A percentile compares a stretch with the other conserved stretches of the same genome.
These are phyloP conservation scores for Scedosporium boydii DNA, from an alignment of 2,329 filamentous ascomycete genomes.

Conservation along the genomic window DNA sequence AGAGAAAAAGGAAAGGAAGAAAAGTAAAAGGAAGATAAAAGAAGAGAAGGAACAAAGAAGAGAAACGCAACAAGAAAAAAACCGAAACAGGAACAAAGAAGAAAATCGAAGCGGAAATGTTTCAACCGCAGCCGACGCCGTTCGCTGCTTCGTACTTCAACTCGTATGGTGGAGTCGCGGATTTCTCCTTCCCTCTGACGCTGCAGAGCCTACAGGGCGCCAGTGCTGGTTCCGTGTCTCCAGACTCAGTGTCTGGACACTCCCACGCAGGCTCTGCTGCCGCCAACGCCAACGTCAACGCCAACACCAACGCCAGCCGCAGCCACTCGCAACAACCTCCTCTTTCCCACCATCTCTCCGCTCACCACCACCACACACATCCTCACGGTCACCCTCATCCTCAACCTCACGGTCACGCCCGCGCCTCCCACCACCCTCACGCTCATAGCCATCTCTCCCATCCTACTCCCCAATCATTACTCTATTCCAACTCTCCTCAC, in stretches of 20 bases:
- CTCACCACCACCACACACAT: background rate
- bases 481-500: slow-evolving; percentile 3
- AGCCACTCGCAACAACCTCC: slow-evolving; percentile 4
- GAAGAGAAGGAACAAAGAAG: background rate
- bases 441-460: background rate
- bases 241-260: background rate
- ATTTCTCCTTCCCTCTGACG: slow-evolving; percentile 4
- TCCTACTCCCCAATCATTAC: slow-evolving; percentile 8
- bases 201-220: background rate
- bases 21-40: background rate
- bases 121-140: slow-evolving; percentile 42
- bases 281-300: background rate
- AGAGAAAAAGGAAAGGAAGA: background rate
- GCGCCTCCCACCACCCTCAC: slow-evolving; percentile 3
- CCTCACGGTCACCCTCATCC: slow-evolving; percentile 1
- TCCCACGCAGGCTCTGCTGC: background rate
- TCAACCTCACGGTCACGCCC: slow-evolving; percentile 4
- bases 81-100: background rate
- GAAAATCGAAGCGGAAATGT: slow-evolving; percentile 31
- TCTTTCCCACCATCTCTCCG: slow-evolving; percentile 5
- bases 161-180: slow-evolving; percentile 8
- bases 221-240: background rate
- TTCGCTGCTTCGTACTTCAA: slow-evolving; percentile 32
- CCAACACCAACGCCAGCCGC: slow-evolving; percentile 3
- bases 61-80: background rate